A percentile compares a stretch with the other conserved stretches of the same genome.
These are phyloP conservation scores for Scheffersomyces parashehatae DNA, from an alignment of 1,139 yeast genomes.

Conservation along the genomic window DNA sequence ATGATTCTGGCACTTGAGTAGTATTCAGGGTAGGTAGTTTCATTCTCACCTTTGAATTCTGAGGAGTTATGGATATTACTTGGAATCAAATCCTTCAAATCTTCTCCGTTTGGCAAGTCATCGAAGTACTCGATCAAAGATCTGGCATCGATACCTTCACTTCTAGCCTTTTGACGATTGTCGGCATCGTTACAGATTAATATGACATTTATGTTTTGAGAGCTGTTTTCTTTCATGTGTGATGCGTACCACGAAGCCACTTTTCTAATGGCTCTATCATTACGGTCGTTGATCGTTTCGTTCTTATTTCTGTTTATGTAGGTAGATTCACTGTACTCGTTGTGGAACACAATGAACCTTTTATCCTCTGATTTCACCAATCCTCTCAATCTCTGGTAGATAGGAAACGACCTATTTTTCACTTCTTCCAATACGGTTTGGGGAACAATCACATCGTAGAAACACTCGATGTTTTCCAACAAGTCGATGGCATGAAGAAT, in stretches of 20 bases:
- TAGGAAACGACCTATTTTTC: constrained; percentile 81
- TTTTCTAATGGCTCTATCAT: constrained; percentile 85
- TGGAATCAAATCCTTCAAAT: constrained; percentile 80
- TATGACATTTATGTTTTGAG: constrained; percentile 50
- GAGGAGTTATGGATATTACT: constrained; percentile 33
- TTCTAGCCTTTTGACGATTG: constrained; percentile 59
- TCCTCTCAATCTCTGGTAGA: constrained; percentile 80
- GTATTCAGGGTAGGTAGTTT: constrained; percentile 72
- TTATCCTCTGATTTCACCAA: constrained; percentile 78
- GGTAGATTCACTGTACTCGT: constrained; percentile 80
- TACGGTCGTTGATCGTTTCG: constrained; percentile 85
- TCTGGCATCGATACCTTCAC: constrained; percentile 55
- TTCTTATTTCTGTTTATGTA: constrained; percentile 60
- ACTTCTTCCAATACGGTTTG: constrained; percentile 96
- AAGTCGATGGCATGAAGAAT: constrained; percentile 87
- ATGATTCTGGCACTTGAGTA: constrained; percentile 77
- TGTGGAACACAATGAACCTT: constrained; percentile 88
- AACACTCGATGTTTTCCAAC: constrained; percentile 73
- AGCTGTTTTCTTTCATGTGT: constrained; percentile 53
- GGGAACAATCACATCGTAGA: constrained; percentile 88
- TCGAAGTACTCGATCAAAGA: constrained; percentile 68
- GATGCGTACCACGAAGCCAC: constrained; percentile 69
- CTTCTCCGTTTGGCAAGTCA: constrained; percentile 72
- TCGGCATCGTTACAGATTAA: constrained; percentile 78
- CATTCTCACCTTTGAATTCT: constrained; percentile 29